A percentile compares a stretch with the other conserved stretches of the same genome.
Conservation (phyloP, 139 green algal species). For the Zygnema cylindricum region DNA sequence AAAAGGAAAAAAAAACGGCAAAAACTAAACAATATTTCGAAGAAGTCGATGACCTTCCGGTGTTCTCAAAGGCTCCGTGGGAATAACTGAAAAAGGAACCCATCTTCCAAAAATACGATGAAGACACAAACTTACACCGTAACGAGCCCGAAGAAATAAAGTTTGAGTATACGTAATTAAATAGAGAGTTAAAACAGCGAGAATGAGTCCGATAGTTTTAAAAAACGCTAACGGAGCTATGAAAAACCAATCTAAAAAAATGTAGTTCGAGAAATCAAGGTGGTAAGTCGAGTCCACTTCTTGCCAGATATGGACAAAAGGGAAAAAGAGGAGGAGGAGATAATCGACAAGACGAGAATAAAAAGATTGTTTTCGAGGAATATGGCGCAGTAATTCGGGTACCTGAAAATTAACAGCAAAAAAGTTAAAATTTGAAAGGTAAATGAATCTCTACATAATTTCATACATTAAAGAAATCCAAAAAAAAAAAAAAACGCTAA, state of each 20-base stretch:
- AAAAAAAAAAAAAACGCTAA: too few species aligned
- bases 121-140: too few species aligned
- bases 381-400: background rate
- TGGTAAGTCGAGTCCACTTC: background rate
- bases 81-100: too few species aligned
- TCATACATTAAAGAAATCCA: background rate
- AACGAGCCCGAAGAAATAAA: too few species aligned
- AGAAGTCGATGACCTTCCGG: background rate
- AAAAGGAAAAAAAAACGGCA: too few species aligned
- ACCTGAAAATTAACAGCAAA: too few species aligned
- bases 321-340: background rate
- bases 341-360: background rate
- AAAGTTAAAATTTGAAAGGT: background rate
- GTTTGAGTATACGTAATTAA: too few species aligned
- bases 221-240: background rate
- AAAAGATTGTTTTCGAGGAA: background rate
- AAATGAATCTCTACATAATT: slow-evolving; percentile 16
- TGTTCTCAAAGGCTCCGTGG: background rate
- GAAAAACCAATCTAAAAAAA: background rate
- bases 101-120: too few species aligned
- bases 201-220: background rate
- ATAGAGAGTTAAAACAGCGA: background rate
- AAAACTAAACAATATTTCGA: background rate
- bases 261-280: slow-evolving; percentile 11
- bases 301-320: background rate